Base-by-base conservation (phyloP, 805 yeast species). In the Kregervanrija fluxuum region DNA sequence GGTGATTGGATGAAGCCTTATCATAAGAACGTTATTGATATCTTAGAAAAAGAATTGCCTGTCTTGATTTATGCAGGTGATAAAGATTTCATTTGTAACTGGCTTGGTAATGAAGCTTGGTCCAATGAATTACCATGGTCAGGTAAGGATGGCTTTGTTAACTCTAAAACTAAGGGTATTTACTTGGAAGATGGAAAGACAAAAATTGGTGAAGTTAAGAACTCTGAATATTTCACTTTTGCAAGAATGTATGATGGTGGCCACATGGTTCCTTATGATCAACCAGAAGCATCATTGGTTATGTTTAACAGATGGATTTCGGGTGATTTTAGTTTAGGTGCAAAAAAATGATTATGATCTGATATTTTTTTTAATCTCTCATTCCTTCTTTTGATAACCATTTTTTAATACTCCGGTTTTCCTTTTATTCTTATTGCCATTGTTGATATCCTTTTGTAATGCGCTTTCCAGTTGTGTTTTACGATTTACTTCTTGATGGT, bases 61-160 rank as follows among this genome's bases (percentile, higher is more conserved):
- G 90, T 88, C 4, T 74, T 89, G 57, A 77, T 87, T 49, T 89
- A 88, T 55, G 96, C 96, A n/a, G 96, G 96, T 59, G 95, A 88
- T 63, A 85, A 88, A 65, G 96, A 88, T 64, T 88, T 75, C 64
- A 87, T 88, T 59, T 88, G 96, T 67, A 88, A 88, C 69, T 88
- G 96, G 93, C 71, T 88, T 52, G 96, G 96, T 53, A 85, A 87
- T 67, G 78, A 77, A 53, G 93, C 85, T 11, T 87, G 95, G 93
- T 68, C 89, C 12, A 74, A 83, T 59, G 71, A 64, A 50, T 68
- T 86, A 50, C 75, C 71, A 49, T 86, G 93, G 91, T 64, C 74
- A 33, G 76, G 80, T 33, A 54, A 53, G 28, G 51, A 47, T 6
- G 60, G 51, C 1, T 62, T 62, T 38, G 30, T 51, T n/a, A 35